phyloP scores from a whole-genome alignment of 2,329 filamentous ascomycete species.

The Fusarium ambrosium region DNA sequence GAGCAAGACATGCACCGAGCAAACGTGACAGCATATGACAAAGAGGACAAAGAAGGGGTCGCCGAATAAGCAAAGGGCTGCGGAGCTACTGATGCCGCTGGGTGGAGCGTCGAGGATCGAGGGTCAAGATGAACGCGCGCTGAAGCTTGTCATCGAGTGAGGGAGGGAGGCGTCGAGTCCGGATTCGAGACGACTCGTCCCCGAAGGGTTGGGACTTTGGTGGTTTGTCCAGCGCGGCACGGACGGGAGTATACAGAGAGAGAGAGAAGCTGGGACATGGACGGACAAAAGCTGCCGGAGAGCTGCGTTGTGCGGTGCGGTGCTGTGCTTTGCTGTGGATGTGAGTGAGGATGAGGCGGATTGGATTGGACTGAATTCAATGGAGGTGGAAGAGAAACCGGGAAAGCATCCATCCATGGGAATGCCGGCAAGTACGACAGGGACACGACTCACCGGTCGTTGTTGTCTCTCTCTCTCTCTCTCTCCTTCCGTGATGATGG shows the following conservation, averaged over 20 bases:
- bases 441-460: slow-evolving; percentile 21
- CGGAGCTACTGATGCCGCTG: slow-evolving; percentile 23
- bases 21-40: slow-evolving; percentile 26
- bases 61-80: slow-evolving; percentile 22
- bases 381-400: not conserved
- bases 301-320: not conserved
- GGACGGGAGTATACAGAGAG: not conserved
- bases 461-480: not conserved
- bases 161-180: slow-evolving; percentile 1
- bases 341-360: slow-evolving; percentile 11
- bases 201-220: not conserved
- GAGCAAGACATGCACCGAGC: slow-evolving; percentile 27
- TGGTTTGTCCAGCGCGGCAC: not conserved
- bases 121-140: not conserved
- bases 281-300: not conserved
- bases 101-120: slow-evolving; percentile 26
- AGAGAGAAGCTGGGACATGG: not conserved
- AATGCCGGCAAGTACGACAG: slow-evolving; percentile 7
- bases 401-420: slow-evolving; percentile 5
- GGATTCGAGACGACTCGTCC: slow-evolving; percentile 8
- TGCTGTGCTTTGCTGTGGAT: not conserved
- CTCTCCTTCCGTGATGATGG: not conserved
- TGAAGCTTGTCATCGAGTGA: slow-evolving; percentile 1
- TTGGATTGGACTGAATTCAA: slow-evolving; percentile 1
- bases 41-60: not conserved